A percentile compares a stretch with the other conserved stretches of the same genome.
Evolutionary conservation across 139 green algal species (phyloP).

Genomic region (Coccomyxa sp.): DNA sequence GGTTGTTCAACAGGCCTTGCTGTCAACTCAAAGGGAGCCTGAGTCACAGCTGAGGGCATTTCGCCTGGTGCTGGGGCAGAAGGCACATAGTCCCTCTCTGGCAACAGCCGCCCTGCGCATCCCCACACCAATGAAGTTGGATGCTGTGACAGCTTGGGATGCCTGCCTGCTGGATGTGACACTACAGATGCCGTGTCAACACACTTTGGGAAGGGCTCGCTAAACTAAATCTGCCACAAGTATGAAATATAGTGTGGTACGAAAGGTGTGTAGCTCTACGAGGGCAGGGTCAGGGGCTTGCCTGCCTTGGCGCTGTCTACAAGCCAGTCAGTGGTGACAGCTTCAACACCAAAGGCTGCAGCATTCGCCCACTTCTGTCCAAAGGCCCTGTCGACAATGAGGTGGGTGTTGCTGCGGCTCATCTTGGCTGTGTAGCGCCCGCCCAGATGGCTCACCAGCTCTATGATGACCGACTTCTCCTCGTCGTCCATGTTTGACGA

Average conservation of each 20-base stretch:
- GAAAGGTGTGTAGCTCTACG: not conserved
- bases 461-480: conserved; percentile 19
- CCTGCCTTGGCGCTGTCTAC: conserved; percentile 23
- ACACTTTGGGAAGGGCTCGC: too few species aligned
- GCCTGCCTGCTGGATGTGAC: not conserved
- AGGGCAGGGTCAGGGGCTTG: not conserved
- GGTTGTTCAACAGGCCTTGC: not conserved
- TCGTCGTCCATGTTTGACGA: conserved; percentile 18
- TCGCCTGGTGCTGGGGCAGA: not conserved
- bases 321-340: conserved; percentile 47
- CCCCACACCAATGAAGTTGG: too few species aligned
- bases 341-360: conserved; percentile 20
- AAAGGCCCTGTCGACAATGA: conserved; percentile 23
- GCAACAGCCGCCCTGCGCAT: not conserved
- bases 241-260: too few species aligned
- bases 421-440: conserved; percentile 22
- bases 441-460: conserved; percentile 31
- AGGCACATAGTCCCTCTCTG: not conserved
- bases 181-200: not conserved
- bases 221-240: too few species aligned
- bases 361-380: conserved; percentile 27
- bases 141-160: too few species aligned
- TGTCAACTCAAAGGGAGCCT: not conserved
- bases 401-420: conserved; percentile 37
- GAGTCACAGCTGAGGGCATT: not conserved